Conservation (phyloP, 2,329 filamentous ascomycete genomes). For the Aspergillus novoparasiticus region DNA sequence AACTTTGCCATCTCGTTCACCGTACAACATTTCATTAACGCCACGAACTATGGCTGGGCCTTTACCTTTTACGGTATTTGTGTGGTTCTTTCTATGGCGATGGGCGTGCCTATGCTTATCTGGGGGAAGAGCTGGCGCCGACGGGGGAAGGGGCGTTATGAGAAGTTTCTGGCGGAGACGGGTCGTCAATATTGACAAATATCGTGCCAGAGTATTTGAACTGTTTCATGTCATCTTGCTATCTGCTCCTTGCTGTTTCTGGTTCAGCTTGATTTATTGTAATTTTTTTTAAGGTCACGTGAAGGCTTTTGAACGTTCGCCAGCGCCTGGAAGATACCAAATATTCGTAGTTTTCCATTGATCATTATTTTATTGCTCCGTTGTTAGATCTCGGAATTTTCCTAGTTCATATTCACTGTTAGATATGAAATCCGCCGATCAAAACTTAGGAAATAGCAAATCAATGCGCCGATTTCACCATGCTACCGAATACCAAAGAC, state of each 20-base stretch:
- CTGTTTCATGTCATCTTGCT: not conserved
- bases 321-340: not conserved
- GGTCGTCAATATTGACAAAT: constrained; percentile 1
- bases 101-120: constrained; percentile 32
- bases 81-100: constrained; percentile 27
- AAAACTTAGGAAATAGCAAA: constrained; percentile 7
- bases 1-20: constrained; percentile 44
- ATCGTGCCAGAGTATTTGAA: not conserved
- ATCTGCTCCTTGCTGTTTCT: not conserved
- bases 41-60: constrained; percentile 33
- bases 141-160: constrained; percentile 28
- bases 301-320: not conserved
- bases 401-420: not conserved
- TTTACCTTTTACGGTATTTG: constrained; percentile 41
- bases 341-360: not conserved
- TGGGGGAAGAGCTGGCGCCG: constrained; percentile 40
- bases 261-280: not conserved
- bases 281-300: not conserved
- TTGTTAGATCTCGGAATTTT: not conserved
- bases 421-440: not conserved
- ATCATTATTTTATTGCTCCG: not conserved
- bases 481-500: constrained; percentile 13
- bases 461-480: constrained; percentile 14
- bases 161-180: constrained; percentile 29
- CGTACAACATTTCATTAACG: constrained; percentile 44